Evolutionary conservation across 805 yeast species (phyloP), one percentile per base, ranked within the genome.

Genomic region (Pichia californica): DNA sequence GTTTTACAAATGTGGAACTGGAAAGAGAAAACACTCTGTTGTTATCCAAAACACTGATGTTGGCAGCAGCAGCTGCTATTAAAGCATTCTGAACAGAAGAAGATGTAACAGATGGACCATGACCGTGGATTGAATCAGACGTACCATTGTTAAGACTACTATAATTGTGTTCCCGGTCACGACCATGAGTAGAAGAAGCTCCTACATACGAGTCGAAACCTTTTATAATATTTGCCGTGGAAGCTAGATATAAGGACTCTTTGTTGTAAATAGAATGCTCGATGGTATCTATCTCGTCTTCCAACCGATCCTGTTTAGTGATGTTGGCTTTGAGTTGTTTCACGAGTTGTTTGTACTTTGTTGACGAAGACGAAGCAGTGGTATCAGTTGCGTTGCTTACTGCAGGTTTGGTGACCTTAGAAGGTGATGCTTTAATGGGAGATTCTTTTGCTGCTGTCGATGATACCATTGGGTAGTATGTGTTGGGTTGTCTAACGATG

Each of bases 251-350:
- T 13, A 77, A 75, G 9, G 83, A 79, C 57, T 89, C 98, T 51
- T 78, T 77, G 38, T 79, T 82, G 64, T 79, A 88, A 6, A 89
- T 81, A 41, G 77, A 76, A 49, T 88, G 96, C 56, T 89, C 96
- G 6, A 88, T 58, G 36, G 62, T 63, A 19, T 75, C 74, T 38
- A 82, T 70, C 51, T 77, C 76, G 26, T 74, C 73, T 49, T 86
- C 91, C n/a, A 86, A 65, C 14, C 70, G 73, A 36, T 76, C 74
- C 60, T 84, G 83, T 52, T 76, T 73, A 35, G 69, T 59, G 31
- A 89, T 69, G 42, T 81, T 74, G 41, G 76, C 77, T 36, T 79
- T 78, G 14, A 89, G 76, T 54, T 81, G 77, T 54, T 76, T 73
- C 57, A 81, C 80, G 52, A 85, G 66, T 53, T 71, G 70, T 42